Conservation (phyloP, 768 basidiomycete species). For the Russula lepida region DNA sequence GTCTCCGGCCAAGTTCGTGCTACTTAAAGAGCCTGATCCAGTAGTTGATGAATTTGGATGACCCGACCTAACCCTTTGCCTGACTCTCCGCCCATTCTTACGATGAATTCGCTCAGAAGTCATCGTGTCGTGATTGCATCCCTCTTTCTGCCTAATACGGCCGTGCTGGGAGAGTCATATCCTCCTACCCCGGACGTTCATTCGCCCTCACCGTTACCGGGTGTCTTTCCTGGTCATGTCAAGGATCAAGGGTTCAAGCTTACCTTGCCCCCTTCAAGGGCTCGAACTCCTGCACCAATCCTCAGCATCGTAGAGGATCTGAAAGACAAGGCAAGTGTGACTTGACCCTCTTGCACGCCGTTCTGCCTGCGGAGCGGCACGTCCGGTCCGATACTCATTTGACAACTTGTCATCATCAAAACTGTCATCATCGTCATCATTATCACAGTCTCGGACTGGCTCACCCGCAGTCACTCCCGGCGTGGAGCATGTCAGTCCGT, state of each 20-base stretch:
- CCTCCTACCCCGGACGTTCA: slow-evolving; percentile 41
- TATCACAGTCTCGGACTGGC: slow-evolving; percentile 36
- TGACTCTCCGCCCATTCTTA: background rate
- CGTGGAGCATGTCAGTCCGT: slow-evolving; percentile 48
- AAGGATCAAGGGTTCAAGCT: slow-evolving; percentile 17
- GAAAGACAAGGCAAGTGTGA: slow-evolving; percentile 45
- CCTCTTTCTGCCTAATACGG: slow-evolving; percentile 75
- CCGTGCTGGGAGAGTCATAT: slow-evolving; percentile 50
- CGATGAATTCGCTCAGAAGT: slow-evolving; percentile 64
- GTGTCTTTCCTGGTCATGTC: slow-evolving; percentile 11
- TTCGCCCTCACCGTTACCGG: slow-evolving; percentile 17
- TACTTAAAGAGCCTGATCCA: slow-evolving; percentile 3
- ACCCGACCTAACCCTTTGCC: background rate
- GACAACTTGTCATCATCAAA: background rate
- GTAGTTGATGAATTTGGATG: background rate
- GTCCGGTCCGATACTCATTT: slow-evolving; percentile 12
- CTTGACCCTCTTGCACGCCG: background rate
- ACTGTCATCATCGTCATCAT: too few species aligned
- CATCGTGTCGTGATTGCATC: slow-evolving; percentile 74
- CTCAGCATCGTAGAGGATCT: slow-evolving; percentile 77
- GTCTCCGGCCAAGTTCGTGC: background rate
- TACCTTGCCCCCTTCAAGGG: slow-evolving; percentile 14
- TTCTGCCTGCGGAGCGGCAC: background rate
- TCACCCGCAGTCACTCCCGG: slow-evolving; percentile 34
- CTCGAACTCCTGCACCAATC: slow-evolving; percentile 34